Percentiles rank a stretch among this genome's conserved stretches.
These are phyloP conservation scores for Fusarium palustre DNA, from an alignment of 2,329 filamentous ascomycete genomes.

Conservation along the genomic window DNA sequence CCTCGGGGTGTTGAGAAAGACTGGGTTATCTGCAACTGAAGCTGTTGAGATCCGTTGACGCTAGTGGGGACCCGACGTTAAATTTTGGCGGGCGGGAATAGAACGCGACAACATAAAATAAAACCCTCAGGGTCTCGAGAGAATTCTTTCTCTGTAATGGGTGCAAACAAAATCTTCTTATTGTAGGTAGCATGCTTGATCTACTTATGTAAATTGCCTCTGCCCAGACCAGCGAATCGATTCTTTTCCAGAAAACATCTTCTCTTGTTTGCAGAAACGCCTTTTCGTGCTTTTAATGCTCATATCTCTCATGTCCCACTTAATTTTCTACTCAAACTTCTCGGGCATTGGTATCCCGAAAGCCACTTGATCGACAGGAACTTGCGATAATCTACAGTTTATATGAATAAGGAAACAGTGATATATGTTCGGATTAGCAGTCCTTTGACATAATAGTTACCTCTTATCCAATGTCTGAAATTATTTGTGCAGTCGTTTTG, in stretches of 20 bases:
- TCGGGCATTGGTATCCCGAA: constrained; percentile 1
- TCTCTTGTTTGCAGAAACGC: not conserved
- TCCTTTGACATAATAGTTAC: fast-evolving
- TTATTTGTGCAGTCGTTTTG: not conserved
- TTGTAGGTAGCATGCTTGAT: not conserved
- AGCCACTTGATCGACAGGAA: not conserved
- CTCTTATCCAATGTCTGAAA: not conserved
- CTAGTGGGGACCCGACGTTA: constrained; percentile 46
- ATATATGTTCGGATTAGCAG: not conserved
- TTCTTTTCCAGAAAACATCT: not conserved
- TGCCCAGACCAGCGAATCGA: fast-evolving
- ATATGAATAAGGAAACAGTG: not conserved
- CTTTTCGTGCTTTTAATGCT: not conserved
- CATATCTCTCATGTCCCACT: not conserved
- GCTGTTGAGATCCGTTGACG: constrained; percentile 27
- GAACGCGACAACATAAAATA: constrained; percentile 28
- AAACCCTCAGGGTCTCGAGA: constrained; percentile 3
- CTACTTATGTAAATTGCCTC: too few species aligned
- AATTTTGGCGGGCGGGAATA: constrained; percentile 49
- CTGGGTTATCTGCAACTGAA: constrained; percentile 30
- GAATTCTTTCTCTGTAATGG: not conserved
- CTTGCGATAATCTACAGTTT: not conserved
- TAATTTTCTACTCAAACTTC: constrained; percentile 10
- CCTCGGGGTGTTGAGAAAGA: constrained; percentile 41
- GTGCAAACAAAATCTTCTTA: not conserved